Base-by-base conservation (phyloP, 176 grass and related monocot genomes). In the Carex scoparia region DNA sequence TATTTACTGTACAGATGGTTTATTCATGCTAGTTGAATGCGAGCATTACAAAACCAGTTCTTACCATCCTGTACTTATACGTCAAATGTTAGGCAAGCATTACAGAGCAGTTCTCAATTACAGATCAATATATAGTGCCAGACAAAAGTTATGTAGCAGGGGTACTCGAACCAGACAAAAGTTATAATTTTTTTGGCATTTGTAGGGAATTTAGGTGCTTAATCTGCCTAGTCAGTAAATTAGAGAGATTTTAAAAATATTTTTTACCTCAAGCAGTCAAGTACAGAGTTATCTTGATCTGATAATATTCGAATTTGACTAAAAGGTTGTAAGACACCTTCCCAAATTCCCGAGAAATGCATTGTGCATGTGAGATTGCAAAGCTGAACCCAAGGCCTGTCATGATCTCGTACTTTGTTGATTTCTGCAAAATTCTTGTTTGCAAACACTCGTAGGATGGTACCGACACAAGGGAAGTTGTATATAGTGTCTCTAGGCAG, bases 261-360 rank as follows among this genome's bases (percentile, higher is more conserved):
- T 16, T 55, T 84, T 97, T 97, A 97, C 94, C 90, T 97, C 69
- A 91, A 37, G 55, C 89, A 82, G 55, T 92, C 69, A 65, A 84
- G 48, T 55, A 90, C 89, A 28, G 42, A 77, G 65, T 69, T 86
- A 85, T 97, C 92, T 88, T 94, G 85, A 90, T 91, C 78, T 66
- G 92, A 92, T 78, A 97, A 92, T 89, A 92, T 87, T 49, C 81
- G 87, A 78, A 97, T n/a, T 86, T 89, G 88, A 90, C 92, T 91
- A 81, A 88, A 88, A 33, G 90, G 65, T 61, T 69, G 60, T 42
- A 90, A 87, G 58, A 79, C 28, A 63, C 89, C 94, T 81, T 90
- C 91, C 92, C 92, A 94, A 37, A 97, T 90, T 80, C 92, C 92
- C 30, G 60, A 83, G 61, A 62, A 85, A 81, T 89, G 90, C 80